These are phyloP conservation scores for Perkinsus chesapeaki DNA, from an alignment of 169 alveolate genomes.

Conservation along the genomic window DNA sequence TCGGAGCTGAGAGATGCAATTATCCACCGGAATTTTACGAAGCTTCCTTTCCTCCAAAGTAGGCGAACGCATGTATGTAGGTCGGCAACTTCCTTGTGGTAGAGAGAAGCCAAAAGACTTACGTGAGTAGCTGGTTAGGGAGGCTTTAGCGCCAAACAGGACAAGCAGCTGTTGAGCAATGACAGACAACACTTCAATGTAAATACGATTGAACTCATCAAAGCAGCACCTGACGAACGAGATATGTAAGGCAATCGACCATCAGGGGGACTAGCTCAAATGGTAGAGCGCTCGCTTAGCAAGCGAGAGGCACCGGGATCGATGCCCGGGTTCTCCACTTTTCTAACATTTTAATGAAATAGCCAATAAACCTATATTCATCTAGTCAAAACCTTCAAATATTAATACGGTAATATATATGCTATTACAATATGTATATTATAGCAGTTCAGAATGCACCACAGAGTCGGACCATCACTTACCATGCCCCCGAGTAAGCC, in stretches of 20 bases:
- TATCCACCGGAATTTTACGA: too few species aligned
- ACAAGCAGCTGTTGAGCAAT: constrained; percentile 77
- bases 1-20: too few species aligned
- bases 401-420: too few species aligned
- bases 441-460: too few species aligned
- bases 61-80: too few species aligned
- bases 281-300: constrained; percentile 99
- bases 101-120: too few species aligned
- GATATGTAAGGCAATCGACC: background rate
- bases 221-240: constrained; percentile 81
- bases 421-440: too few species aligned
- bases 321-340: constrained; percentile 93
- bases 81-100: too few species aligned
- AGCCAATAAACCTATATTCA: background rate
- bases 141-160: constrained; percentile 68
- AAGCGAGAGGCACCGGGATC: constrained; percentile 99
- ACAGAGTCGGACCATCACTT: too few species aligned
- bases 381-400: too few species aligned
- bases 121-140: background rate
- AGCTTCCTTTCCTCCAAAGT: too few species aligned
- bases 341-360: too few species aligned
- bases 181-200: constrained; percentile 90
- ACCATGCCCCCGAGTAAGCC: background rate
- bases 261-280: constrained; percentile 84
- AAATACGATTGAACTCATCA: constrained; percentile 92